These are phyloP conservation scores for Solanum sparsipilum DNA, from an alignment of 257 asterid species.

Conservation along the genomic window DNA sequence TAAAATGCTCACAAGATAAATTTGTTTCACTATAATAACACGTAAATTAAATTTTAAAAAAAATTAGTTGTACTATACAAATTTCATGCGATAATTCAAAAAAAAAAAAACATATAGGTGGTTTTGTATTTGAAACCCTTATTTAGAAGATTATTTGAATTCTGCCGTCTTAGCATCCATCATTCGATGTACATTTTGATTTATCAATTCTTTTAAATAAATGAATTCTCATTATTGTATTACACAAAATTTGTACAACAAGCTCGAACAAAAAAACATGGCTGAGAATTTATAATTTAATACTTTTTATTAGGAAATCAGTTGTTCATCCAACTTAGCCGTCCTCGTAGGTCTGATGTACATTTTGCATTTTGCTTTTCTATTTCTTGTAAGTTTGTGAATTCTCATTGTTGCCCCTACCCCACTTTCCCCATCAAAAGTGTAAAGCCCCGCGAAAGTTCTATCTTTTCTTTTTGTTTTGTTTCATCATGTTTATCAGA, in stretches of 20 bases:
- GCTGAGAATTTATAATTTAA: too few relatives aligned
- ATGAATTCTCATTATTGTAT: too few relatives aligned
- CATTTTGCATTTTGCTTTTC: neutral
- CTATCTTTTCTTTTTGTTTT: neutral
- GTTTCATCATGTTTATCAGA: too few relatives aligned
- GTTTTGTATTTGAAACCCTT: neutral
- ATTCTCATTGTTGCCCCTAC: neutral
- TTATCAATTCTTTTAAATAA: too few relatives aligned
- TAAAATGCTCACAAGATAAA: too few relatives aligned
- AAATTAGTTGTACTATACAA: neutral
- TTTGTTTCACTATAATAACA: neutral
- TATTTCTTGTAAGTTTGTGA: neutral
- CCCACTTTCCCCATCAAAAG: neutral
- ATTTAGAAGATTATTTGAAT: too few relatives aligned
- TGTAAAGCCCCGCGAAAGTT: neutral
- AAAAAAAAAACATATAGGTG: neutral
- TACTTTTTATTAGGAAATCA: neutral
- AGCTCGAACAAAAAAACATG: too few relatives aligned
- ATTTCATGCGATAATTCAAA: neutral
- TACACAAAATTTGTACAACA: too few relatives aligned
- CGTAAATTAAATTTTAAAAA: too few relatives aligned
- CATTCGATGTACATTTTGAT: too few relatives aligned
- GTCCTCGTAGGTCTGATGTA: neutral
- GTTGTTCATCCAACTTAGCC: neutral
- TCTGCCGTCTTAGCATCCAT: too few relatives aligned